Evolutionary conservation across 2,329 filamentous ascomycete genomes (phyloP), one percentile per base, ranked within the genome.

Genomic region (Microcyclospora tardicrescens): DNA sequence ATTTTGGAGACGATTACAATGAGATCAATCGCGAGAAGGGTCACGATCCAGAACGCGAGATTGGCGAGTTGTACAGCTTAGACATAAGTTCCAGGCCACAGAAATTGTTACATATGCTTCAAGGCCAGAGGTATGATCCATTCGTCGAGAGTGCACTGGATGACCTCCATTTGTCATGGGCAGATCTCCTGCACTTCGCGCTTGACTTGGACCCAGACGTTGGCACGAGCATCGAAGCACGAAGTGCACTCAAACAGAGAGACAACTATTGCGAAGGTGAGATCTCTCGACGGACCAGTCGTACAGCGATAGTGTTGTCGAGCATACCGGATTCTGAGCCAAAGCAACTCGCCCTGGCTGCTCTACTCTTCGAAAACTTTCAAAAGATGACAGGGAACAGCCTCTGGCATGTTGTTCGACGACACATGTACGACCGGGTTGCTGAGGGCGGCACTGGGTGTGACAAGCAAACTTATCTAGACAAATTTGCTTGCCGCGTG

Each of bases 391-490:
- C 57, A 12, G 46, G 48, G 2, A 57, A 65, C 37, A 61, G 56
- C 29, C 41, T 66, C 2, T 66, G 62, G 62, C 62, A 66, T 29
- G 44, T 67, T 16, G 61, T 55, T 12, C 45, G 56, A 35, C 54
- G 54, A 15, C 41, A 39, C 15, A 42, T 50, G 11, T 39, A 51
- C 27, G 37, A 41, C 40, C 11, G 40, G 52, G 16, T 45, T 43
- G 31, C 34, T 33, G 14, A 24, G 12, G 40, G 36, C 10, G 37
- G 39, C 27, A 19, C 35, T 14, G 33, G 35, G 9, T 32, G 41
- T 14, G 31, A 16, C 2, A 33, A 43, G 2, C 33, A 29, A 9
- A 24, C 32, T 5, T 35, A 30, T 33, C 40, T 44, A 2, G 41
- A 51, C 11, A 34, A 43, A 12, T 33, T 54, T 9, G 53, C 52